These are phyloP conservation scores for Alternaria arbusti DNA, from an alignment of 2,329 filamentous ascomycete species.

Conservation along the genomic window DNA sequence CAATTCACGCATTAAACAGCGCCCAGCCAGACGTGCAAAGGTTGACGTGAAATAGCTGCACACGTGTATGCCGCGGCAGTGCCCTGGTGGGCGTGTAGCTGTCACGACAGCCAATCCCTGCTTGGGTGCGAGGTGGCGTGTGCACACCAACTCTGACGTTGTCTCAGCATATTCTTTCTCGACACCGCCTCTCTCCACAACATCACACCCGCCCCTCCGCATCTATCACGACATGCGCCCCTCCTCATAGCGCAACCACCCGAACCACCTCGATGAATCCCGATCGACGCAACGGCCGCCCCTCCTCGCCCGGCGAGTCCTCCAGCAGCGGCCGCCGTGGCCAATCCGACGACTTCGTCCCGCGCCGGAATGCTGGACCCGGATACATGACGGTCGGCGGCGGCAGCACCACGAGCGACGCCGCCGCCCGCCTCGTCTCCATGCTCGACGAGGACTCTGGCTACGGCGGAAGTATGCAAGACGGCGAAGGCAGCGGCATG, in stretches of 20 bases:
- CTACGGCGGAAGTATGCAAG: conserved; percentile 79
- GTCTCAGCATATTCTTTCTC: conserved; percentile 19
- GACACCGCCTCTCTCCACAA: conserved; percentile 16
- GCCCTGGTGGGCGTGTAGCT: not conserved
- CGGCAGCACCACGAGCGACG: conserved; percentile 75
- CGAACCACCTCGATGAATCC: conserved; percentile 36
- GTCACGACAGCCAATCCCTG: conserved; percentile 17
- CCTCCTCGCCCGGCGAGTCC: conserved; percentile 32
- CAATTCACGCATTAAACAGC: not conserved
- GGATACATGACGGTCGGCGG: conserved; percentile 88
- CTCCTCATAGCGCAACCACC: conserved; percentile 20
- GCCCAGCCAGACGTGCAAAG: not conserved
- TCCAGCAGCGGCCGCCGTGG: conserved; percentile 36
- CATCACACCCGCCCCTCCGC: conserved; percentile 5
- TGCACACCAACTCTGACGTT: conserved; percentile 22
- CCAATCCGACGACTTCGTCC: conserved; percentile 30
- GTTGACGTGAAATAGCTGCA: not conserved
- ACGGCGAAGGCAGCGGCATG: conserved; percentile 63
- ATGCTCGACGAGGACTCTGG: conserved; percentile 89
- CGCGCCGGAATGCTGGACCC: conserved; percentile 52
- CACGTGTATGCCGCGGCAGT: conserved; percentile 4
- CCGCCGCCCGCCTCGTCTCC: conserved; percentile 79
- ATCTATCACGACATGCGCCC: conserved; percentile 40
- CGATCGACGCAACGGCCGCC: conserved; percentile 28
- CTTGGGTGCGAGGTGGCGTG: conserved; percentile 13